Conservation (phyloP, 306 rosid genomes). For the Glycyrrhiza uralensis region DNA sequence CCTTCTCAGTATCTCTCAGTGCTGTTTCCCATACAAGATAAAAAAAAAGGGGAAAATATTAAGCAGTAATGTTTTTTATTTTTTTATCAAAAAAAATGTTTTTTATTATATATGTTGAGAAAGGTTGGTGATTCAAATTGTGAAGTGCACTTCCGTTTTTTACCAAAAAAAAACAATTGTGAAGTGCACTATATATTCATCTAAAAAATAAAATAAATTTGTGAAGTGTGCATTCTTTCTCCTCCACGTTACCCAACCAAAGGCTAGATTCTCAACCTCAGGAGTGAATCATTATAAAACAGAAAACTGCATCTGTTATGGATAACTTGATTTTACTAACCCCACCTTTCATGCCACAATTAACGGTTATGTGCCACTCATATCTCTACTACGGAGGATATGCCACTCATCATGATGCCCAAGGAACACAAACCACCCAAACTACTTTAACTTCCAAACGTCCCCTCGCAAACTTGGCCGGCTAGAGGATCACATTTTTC, state of each 20-base stretch:
- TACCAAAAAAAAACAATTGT: too few species aligned
- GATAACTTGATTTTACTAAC: background rate
- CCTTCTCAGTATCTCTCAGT: too few species aligned
- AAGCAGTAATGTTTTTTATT: too few species aligned
- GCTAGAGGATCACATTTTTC: background rate
- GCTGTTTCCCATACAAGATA: too few species aligned
- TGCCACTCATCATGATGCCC: too few species aligned
- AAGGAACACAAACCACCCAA: background rate
- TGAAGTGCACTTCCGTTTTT: too few species aligned
- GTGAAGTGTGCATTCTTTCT: background rate
- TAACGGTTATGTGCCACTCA: background rate
- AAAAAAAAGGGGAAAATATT: background rate
- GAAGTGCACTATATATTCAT: too few species aligned
- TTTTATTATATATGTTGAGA: background rate
- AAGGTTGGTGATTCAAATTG: background rate
- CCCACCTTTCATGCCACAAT: constrained; percentile 19
- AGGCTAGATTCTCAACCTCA: background rate
- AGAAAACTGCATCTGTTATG: background rate
- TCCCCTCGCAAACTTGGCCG: background rate
- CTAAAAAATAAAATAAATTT: too few species aligned
- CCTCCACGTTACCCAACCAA: background rate
- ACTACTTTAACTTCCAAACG: constrained; percentile 5
- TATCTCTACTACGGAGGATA: too few species aligned
- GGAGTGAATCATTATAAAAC: background rate
- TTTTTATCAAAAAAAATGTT: background rate